A percentile compares a stretch with the other conserved stretches of the same genome.
phyloP scores from a whole-genome alignment of 345 rosid species.

The Geranium rotundifolium region DNA sequence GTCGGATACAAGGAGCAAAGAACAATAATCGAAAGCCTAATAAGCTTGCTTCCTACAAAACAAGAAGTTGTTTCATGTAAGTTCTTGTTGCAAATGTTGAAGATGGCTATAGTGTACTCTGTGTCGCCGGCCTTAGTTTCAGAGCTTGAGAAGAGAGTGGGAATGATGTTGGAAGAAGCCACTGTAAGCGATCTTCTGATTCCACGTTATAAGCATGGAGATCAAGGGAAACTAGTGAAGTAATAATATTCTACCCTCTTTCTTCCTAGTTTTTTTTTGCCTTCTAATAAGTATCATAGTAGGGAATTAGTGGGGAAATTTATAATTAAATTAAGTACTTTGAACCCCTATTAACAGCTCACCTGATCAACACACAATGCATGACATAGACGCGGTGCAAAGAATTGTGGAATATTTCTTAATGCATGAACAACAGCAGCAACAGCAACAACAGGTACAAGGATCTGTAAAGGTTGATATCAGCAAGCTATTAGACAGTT shows the following conservation, averaged over 20 bases:
- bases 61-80: slow-evolving; percentile 51
- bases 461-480: slow-evolving; percentile 39
- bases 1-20: slow-evolving; percentile 39
- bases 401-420: slow-evolving; percentile 63
- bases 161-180: slow-evolving; percentile 53
- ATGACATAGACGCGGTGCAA: slow-evolving; percentile 53
- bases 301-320: too few species aligned
- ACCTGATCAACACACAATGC: slow-evolving; percentile 39
- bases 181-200: slow-evolving; percentile 62
- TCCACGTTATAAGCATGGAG: slow-evolving; percentile 47
- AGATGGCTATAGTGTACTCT: slow-evolving; percentile 53
- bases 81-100: slow-evolving; percentile 63
- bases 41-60: slow-evolving; percentile 58
- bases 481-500: slow-evolving; percentile 65
- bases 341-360: slow-evolving; percentile 25
- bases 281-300: too few species aligned
- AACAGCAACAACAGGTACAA: slow-evolving; percentile 22
- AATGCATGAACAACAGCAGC: slow-evolving; percentile 70
- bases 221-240: slow-evolving; percentile 37
- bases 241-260: slow-evolving; percentile 22
- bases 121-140: slow-evolving; percentile 65
- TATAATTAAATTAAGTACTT: too few species aligned
- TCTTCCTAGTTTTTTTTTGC: slow-evolving; percentile 4
- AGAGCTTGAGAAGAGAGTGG: slow-evolving; percentile 69
- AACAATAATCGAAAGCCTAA: slow-evolving; percentile 53